A percentile compares a stretch with the other conserved stretches of the same genome.
These are phyloP conservation scores for Yueomyces sp. DNA, from an alignment of 805 yeast genomes.

Conservation along the genomic window DNA sequence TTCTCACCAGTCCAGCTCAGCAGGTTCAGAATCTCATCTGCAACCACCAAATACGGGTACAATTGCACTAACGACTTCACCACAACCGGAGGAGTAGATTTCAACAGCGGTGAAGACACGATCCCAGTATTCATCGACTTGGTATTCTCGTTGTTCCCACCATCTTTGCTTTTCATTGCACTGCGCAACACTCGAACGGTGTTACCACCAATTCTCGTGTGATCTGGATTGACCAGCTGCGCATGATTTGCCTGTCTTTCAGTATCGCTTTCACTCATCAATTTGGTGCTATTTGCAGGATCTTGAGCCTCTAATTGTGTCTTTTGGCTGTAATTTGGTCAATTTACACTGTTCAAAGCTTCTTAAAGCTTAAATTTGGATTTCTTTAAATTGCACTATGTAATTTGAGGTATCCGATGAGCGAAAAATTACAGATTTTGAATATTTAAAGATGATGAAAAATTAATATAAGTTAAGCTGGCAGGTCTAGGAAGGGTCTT, in stretches of 20 bases:
- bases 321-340: too few species aligned
- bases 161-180: conserved; percentile 62
- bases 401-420: too few species aligned
- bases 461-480: too few species aligned
- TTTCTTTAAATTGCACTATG: too few species aligned
- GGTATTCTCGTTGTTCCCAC: neutral
- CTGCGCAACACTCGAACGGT: conserved; percentile 15
- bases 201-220: conserved; percentile 18
- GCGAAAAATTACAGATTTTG: too few species aligned
- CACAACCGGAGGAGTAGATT: conserved; percentile 84
- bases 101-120: conserved; percentile 63
- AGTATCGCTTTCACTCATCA: conserved; percentile 9
- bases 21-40: conserved; percentile 55
- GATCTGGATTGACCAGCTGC: conserved; percentile 15
- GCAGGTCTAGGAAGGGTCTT: too few species aligned
- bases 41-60: conserved; percentile 71
- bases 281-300: too few species aligned
- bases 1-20: conserved; percentile 89
- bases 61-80: conserved; percentile 71
- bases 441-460: too few species aligned
- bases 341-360: too few species aligned
- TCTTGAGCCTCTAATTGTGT: too few species aligned
- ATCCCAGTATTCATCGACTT: conserved; percentile 1
- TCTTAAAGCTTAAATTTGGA: too few species aligned
- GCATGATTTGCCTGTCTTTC: conserved; percentile 14